Percentiles rank a stretch among this genome's conserved stretches.
These are phyloP conservation scores for Dactylis glomerata DNA, from an alignment of 176 grass and related monocot species.

Conservation along the genomic window DNA sequence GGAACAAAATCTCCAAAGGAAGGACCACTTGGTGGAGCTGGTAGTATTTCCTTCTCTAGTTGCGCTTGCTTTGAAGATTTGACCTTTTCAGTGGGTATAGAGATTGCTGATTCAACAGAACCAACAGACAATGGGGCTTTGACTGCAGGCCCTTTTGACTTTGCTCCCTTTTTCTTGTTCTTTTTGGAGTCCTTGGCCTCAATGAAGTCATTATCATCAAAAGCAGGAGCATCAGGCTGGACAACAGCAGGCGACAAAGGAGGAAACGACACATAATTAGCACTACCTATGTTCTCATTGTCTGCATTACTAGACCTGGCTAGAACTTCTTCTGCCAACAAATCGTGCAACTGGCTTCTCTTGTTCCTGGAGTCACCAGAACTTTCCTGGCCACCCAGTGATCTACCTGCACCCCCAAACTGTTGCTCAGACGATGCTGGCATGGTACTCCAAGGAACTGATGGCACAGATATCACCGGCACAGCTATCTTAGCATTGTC, in stretches of 20 bases:
- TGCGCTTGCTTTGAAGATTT: constrained; percentile 47
- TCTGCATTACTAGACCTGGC: constrained; percentile 57
- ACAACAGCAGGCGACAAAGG: constrained; percentile 26
- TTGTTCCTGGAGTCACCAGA: constrained; percentile 50
- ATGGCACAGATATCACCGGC: constrained; percentile 25
- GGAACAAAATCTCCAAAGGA: constrained; percentile 93
- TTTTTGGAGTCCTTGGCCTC: constrained; percentile 97
- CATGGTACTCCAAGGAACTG: constrained; percentile 67
- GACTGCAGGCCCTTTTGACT: constrained; percentile 50
- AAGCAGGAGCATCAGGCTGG: constrained; percentile 36
- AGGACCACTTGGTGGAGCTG: constrained; percentile 62
- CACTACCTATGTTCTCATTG: constrained; percentile 39
- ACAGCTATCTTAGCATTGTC: constrained; percentile 29
- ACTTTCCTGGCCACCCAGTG: constrained; percentile 35
- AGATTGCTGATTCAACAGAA: constrained; percentile 47
- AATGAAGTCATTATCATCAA: constrained; percentile 86
- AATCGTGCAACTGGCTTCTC: constrained; percentile 79
- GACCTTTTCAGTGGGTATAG: constrained; percentile 45
- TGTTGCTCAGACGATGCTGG: constrained; percentile 45
- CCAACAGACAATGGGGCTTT: constrained; percentile 54
- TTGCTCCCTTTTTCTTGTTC: constrained; percentile 80
- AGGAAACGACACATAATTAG: constrained; percentile 41
- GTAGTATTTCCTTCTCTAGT: constrained; percentile 63
- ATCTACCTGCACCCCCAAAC: constrained; percentile 32
- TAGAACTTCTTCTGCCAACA: constrained; percentile 87